phyloP scores from a whole-genome alignment of 805 yeast genomes.

The Naumovozyma baii region DNA sequence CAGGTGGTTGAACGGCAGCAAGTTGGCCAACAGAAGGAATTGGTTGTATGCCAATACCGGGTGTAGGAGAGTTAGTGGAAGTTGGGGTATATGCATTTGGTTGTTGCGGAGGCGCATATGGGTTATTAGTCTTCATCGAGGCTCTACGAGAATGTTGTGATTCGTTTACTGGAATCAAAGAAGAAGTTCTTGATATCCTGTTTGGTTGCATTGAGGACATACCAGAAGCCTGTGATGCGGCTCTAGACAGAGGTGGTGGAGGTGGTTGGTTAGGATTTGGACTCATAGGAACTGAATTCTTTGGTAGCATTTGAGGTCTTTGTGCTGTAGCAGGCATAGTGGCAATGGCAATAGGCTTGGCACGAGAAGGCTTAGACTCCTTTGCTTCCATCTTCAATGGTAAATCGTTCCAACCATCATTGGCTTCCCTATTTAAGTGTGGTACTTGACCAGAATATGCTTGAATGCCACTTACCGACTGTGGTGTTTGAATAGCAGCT shows the following conservation, averaged over 20 bases:
- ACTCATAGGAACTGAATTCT: constrained; percentile 8
- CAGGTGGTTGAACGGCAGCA: not conserved
- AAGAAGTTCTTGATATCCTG: constrained; percentile 2
- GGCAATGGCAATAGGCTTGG: constrained; percentile 31
- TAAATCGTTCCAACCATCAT: constrained; percentile 32
- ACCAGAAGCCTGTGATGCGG: constrained; percentile 15
- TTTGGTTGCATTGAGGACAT: constrained; percentile 18
- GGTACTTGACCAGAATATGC: constrained; percentile 30
- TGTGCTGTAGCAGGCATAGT: constrained; percentile 7
- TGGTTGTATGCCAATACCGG: not conserved
- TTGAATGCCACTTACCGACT: constrained; percentile 15
- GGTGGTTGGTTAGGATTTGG: constrained; percentile 3
- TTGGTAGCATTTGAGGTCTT: constrained; percentile 4
- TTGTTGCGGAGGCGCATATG: constrained; percentile 32
- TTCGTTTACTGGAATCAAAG: not conserved
- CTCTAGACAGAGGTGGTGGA: constrained; percentile 27
- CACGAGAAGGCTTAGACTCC: constrained; percentile 27
- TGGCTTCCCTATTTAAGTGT: constrained; percentile 28
- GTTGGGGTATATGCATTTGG: constrained; percentile 1
- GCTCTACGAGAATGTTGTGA: not conserved
- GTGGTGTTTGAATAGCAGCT: constrained; percentile 13
- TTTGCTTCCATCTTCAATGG: constrained; percentile 25
- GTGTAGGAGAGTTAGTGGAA: not conserved
- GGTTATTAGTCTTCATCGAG: constrained; percentile 25
- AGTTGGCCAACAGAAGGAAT: not conserved